Evolutionary conservation across 2,329 filamentous ascomycete species (phyloP).

Genomic region (Hypoxylon sp.): DNA sequence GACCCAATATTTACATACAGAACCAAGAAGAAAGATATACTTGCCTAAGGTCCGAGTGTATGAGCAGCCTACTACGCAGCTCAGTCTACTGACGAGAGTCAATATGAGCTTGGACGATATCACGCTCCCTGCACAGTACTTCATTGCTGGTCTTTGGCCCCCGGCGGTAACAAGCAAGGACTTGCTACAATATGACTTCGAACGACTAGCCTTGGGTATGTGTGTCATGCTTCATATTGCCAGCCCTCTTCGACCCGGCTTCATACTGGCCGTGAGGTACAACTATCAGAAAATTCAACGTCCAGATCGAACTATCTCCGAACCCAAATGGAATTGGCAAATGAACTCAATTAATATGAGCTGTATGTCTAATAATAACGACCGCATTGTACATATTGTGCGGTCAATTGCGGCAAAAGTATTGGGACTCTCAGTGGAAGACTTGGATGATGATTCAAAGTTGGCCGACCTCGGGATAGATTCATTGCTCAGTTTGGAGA

Average conservation of each 20-base stretch:
- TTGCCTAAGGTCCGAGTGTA: slow-evolving; percentile 13
- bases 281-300: neutral
- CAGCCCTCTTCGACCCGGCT: neutral
- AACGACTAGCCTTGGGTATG: neutral
- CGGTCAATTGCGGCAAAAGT: neutral
- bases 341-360: neutral
- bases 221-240: slow-evolving; percentile 17
- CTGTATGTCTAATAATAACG: neutral
- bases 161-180: slow-evolving; percentile 3
- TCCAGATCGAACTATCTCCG: neutral
- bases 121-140: slow-evolving; percentile 4
- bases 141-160: slow-evolving; percentile 18
- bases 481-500: slow-evolving; percentile 10
- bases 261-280: slow-evolving; percentile 6
- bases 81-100: neutral
- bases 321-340: neutral
- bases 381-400: neutral
- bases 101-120: slow-evolving; percentile 4
- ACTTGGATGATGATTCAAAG: neutral
- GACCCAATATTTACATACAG: neutral
- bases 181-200: neutral
- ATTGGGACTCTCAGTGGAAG: neutral
- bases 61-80: slow-evolving; percentile 3
- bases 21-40: slow-evolving; percentile 6
- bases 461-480: slow-evolving; percentile 13